Conservation (phyloP, 768 basidiomycete species). For the Leccinum subgranulosum region DNA sequence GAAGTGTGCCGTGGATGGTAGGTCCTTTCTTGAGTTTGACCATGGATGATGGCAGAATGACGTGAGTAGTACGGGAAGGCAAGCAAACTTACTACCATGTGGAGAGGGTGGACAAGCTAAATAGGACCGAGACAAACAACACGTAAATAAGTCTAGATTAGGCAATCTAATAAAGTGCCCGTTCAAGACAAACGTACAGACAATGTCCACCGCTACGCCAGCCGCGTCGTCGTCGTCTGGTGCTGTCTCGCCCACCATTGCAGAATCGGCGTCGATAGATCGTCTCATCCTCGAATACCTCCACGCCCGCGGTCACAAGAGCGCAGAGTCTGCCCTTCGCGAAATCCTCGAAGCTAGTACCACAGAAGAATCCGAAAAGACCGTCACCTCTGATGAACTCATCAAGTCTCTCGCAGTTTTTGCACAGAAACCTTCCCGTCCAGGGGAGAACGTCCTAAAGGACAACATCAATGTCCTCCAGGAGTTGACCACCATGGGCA, state of each 20-base stretch:
- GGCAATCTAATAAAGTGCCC: not conserved
- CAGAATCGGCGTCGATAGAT: slow-evolving; percentile 32
- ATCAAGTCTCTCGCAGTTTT: slow-evolving; percentile 61
- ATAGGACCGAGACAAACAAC: slow-evolving; percentile 5
- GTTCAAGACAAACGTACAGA: not conserved
- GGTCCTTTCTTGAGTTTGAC: slow-evolving; percentile 17
- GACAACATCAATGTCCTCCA: slow-evolving; percentile 64
- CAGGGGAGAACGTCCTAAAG: slow-evolving; percentile 69
- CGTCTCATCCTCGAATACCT: slow-evolving; percentile 48
- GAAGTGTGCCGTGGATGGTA: slow-evolving; percentile 14
- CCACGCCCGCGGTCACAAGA: slow-evolving; percentile 43
- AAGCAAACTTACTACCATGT: not conserved
- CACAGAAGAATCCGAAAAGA: slow-evolving; percentile 36
- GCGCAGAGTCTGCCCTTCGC: slow-evolving; percentile 42
- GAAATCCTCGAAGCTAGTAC: slow-evolving; percentile 35
- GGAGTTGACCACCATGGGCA: slow-evolving; percentile 66
- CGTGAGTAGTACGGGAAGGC: not conserved
- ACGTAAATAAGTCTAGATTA: slow-evolving; percentile 8
- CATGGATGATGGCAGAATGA: slow-evolving; percentile 8
- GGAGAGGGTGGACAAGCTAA: no score
- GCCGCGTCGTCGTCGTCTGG: slow-evolving; percentile 34
- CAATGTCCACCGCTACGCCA: slow-evolving; percentile 32
- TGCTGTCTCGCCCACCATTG: slow-evolving; percentile 30
- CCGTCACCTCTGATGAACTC: slow-evolving; percentile 48
- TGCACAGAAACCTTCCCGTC: slow-evolving; percentile 62